Base-by-base conservation (phyloP, 495 filamentous ascomycete genomes). In the Lepidopterella palustris region DNA sequence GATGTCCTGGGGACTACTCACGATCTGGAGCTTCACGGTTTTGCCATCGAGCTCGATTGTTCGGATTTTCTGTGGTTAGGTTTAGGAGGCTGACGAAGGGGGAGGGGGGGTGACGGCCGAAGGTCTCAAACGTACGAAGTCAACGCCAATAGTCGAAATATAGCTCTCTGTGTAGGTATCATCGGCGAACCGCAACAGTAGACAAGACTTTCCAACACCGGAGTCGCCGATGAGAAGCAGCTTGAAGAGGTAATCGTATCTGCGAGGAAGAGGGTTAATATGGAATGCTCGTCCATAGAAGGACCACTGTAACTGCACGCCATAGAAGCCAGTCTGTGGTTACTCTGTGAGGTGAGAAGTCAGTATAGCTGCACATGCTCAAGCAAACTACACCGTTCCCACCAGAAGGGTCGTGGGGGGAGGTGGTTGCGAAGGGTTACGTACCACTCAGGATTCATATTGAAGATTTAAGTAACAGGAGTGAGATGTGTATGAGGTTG, bases 211-310 rank as follows among this genome's bases (percentile, higher is more conserved):
- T 85, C 93, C 93, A 66, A 97, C 95, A 80, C 93, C 93, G 70
- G 93, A 97, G 74, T 98, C 93, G 77, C 93, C 93, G 83, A 98
- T 98, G 78, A 98, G 89, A 73, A 98, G 92, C 58, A 98, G 91
- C 84, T 98, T 98, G 84, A 98, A 98, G 68, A 98, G 90, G 74
- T 97, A 98, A 73, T 98, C 93, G 85, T 97, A 98, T 95, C 93
- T 97, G 13, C 20, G 45, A 25, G 18, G 9, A 27, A 45, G 52
- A 23, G 9, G 3, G 53, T 58, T 42, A 61, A 49, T 45, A 24
- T 27, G 45, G 13, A 18, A 42, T 23, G 27, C 28, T 18, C 18
- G 28, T 5, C 28, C 26, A 20, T 10, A 18, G 9, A 11, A 10
- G 3, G 11, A n/a, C 21, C 6, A 20, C 4, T 28, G 13, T n/a